Conservation (phyloP, 2,329 filamentous ascomycete species). For the Neobulgaria alba region DNA sequence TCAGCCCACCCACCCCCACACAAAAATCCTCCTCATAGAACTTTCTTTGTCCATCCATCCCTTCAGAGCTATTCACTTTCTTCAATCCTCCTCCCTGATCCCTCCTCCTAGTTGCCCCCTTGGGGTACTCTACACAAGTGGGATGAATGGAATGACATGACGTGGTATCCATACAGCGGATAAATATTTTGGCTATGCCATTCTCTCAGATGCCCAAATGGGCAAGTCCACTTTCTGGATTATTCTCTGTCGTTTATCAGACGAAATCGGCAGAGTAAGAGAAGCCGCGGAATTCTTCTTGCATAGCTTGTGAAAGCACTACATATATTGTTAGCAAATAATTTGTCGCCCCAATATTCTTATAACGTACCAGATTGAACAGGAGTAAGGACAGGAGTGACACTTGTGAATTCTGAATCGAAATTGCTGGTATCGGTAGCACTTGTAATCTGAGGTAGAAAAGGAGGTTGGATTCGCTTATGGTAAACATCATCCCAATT, state of each 20-base stretch:
- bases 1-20: too few relatives aligned
- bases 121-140: slow-evolving; percentile 1
- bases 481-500: slow-evolving; percentile 99
- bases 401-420: slow-evolving; percentile 95
- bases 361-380: slow-evolving; percentile 84
- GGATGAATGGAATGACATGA: too few relatives aligned
- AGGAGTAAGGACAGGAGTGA: slow-evolving; percentile 92
- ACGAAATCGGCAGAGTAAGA: slow-evolving; percentile 54
- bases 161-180: too few relatives aligned
- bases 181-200: not conserved
- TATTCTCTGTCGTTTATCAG: too few relatives aligned
- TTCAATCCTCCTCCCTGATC: slow-evolving; percentile 1
- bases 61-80: too few relatives aligned
- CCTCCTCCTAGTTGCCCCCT: not conserved
- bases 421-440: slow-evolving; percentile 99
- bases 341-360: not conserved
- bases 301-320: slow-evolving; percentile 98
- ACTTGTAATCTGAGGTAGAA: slow-evolving; percentile 81
- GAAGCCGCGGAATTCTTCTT: slow-evolving; percentile 98
- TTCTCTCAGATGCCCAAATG: too few relatives aligned
- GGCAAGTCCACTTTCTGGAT: too few relatives aligned
- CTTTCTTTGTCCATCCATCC: too few relatives aligned
- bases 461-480: slow-evolving; percentile 84
- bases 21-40: too few relatives aligned
- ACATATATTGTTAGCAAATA: slow-evolving; percentile 8